Conservation (phyloP, 2,329 filamentous ascomycete species). For the Trichothecium sympodiale region DNA sequence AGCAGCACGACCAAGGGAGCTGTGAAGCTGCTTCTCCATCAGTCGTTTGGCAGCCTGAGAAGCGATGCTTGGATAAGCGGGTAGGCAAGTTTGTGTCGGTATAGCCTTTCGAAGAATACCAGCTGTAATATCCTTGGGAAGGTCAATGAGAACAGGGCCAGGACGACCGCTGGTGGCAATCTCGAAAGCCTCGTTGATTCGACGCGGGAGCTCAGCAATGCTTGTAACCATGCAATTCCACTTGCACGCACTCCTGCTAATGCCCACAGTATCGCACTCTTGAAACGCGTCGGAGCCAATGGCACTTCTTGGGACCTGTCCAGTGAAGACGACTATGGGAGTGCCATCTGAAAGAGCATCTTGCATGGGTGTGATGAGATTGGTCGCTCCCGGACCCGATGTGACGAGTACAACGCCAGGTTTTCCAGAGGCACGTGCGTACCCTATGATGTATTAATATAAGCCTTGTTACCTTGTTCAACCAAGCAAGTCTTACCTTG, state of each 20-base stretch:
- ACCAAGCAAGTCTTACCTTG: no score
- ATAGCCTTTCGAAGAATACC: constrained; percentile 75
- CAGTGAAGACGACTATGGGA: constrained; percentile 89
- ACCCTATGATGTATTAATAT: no score
- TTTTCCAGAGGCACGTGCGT: constrained; percentile 85
- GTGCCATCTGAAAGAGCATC: constrained; percentile 93
- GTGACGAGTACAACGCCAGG: constrained; percentile 95
- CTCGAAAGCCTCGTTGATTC: constrained; percentile 97
- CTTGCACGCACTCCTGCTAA: constrained; percentile 91
- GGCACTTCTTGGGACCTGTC: constrained; percentile 80
- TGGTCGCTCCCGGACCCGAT: constrained; percentile 91
- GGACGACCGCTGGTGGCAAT: constrained; percentile 91
- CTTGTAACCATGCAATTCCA: constrained; percentile 99
- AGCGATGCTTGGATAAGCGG: constrained; percentile 75
- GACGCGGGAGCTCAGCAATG: constrained; percentile 79
- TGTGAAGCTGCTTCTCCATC: constrained; percentile 59
- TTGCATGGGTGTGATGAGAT: constrained; percentile 92
- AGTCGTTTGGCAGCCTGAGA: constrained; percentile 68
- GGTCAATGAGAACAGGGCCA: constrained; percentile 87
- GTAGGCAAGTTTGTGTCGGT: constrained; percentile 61
- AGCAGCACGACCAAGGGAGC: constrained; percentile 66
- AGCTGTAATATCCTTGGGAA: constrained; percentile 93
- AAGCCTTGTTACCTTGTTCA: no score
- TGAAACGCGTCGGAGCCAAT: constrained; percentile 97
- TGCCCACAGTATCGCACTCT: constrained; percentile 88